A percentile compares a stretch with the other conserved stretches of the same genome.
Evolutionary conservation across 805 yeast species (phyloP).

Genomic region (Candida pini): DNA sequence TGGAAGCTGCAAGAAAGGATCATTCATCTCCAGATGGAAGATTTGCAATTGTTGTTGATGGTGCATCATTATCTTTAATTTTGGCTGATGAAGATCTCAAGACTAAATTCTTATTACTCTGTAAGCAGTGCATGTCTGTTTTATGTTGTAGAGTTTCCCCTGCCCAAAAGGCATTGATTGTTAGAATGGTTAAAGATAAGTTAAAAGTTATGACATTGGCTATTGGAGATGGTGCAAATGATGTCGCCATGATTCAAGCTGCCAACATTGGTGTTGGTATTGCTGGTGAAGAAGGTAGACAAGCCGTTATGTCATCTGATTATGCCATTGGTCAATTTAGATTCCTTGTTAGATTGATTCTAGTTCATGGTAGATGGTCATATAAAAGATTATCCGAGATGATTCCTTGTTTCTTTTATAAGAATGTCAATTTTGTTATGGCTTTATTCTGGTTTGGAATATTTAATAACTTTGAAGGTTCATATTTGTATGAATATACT

Average conservation of each 20-base stretch:
- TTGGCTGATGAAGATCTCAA: constrained; percentile 33
- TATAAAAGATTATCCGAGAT: constrained; percentile 68
- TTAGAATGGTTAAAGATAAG: constrained; percentile 54
- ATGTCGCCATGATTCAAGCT: constrained; percentile 83
- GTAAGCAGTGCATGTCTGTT: constrained; percentile 75
- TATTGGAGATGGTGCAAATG: constrained; percentile 84
- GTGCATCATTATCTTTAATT: constrained; percentile 50
- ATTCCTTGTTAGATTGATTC: constrained; percentile 54
- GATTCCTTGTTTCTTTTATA: constrained; percentile 76
- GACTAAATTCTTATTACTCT: constrained; percentile 58
- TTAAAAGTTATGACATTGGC: constrained; percentile 74
- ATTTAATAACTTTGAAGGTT: constrained; percentile 64
- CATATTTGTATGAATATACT: constrained; percentile 73
- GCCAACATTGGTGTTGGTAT: constrained; percentile 84
- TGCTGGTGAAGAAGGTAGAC: constrained; percentile 84
- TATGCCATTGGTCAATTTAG: constrained; percentile 79
- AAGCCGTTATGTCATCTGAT: constrained; percentile 83
- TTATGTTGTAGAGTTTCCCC: constrained; percentile 83
- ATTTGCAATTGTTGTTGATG: constrained; percentile 65
- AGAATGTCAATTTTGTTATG: constrained; percentile 67
- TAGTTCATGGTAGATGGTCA: constrained; percentile 85
- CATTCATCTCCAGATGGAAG: constrained; percentile 59
- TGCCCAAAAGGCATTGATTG: constrained; percentile 75
- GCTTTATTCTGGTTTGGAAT: constrained; percentile 76
- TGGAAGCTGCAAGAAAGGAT: constrained; percentile 47